Conservation (phyloP, 768 basidiomycete genomes). For the Mycena haematopus region DNA sequence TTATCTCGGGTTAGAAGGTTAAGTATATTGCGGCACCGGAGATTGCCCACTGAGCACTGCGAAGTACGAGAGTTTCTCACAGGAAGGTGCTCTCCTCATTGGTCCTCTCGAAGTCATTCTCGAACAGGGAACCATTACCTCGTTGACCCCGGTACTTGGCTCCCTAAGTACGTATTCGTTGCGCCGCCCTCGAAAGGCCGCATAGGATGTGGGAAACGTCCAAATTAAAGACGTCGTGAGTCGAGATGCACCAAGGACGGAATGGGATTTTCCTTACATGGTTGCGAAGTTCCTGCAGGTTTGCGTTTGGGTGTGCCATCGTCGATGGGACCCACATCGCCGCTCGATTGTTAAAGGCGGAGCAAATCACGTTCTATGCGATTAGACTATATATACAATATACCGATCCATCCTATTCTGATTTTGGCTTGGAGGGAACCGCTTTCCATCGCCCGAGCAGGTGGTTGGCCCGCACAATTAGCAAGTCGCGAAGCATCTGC, state of each 20-base stretch:
- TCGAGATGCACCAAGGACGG: not conserved
- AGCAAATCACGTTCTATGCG: constrained; percentile 7
- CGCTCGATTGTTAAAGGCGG: not conserved
- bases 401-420: constrained; percentile 15
- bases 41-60: constrained; percentile 4
- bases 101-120: constrained; percentile 3
- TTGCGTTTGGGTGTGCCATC: not conserved
- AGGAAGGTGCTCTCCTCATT: constrained; percentile 3
- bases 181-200: not conserved
- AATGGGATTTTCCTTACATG: not conserved
- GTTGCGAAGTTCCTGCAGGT: not conserved
- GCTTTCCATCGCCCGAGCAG: constrained; percentile 77
- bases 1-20: constrained; percentile 7
- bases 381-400: constrained; percentile 27
- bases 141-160: constrained; percentile 17
- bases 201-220: not conserved
- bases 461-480: constrained; percentile 85
- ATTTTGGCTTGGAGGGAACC: constrained; percentile 20
- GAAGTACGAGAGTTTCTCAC: constrained; percentile 8
- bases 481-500: constrained; percentile 88
- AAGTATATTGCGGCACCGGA: constrained; percentile 16
- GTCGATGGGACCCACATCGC: constrained; percentile 13
- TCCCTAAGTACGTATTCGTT: not conserved
- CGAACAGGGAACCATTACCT: constrained; percentile 4
- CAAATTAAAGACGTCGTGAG: not conserved